A percentile compares a stretch with the other conserved stretches of the same genome.
phyloP scores from a whole-genome alignment of 345 rosid species.

The Erucastrum elatum region DNA sequence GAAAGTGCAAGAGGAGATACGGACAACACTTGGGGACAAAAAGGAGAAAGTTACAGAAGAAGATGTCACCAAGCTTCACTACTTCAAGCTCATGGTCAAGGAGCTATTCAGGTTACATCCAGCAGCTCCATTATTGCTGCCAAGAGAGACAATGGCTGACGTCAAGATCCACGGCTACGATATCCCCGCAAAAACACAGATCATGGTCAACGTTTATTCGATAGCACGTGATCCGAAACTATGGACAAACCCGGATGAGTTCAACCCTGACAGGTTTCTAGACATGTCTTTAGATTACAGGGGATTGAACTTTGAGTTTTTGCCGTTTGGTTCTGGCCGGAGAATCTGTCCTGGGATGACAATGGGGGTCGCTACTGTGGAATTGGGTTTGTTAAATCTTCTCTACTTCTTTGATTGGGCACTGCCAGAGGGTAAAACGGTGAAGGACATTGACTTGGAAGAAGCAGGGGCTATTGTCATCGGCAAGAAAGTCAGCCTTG shows the following conservation, averaged over 20 bases:
- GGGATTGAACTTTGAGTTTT: slow-evolving; percentile 47
- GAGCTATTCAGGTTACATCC: slow-evolving; percentile 60
- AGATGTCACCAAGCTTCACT: slow-evolving; percentile 43
- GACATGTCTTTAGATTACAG: slow-evolving; percentile 41
- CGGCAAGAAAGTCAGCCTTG: slow-evolving; percentile 30
- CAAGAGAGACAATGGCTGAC: slow-evolving; percentile 43
- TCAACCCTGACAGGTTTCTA: slow-evolving; percentile 49
- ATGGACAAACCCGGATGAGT: slow-evolving; percentile 47
- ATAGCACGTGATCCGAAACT: slow-evolving; percentile 48
- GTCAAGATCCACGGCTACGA: slow-evolving; percentile 46
- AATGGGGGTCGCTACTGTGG: slow-evolving; percentile 19
- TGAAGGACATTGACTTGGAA: slow-evolving; percentile 31
- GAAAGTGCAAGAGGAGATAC: slow-evolving; percentile 46
- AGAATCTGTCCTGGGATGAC: slow-evolving; percentile 30
- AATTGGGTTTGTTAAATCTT: slow-evolving; percentile 22
- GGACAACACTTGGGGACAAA: slow-evolving; percentile 35
- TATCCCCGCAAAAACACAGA: slow-evolving; percentile 35
- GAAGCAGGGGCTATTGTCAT: slow-evolving; percentile 16
- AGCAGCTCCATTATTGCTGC: slow-evolving; percentile 46
- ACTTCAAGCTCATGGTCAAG: slow-evolving; percentile 47
- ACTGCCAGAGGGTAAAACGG: slow-evolving; percentile 21
- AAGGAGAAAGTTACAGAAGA: slow-evolving; percentile 30
- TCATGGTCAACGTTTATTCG: slow-evolving; percentile 49
- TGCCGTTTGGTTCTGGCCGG: slow-evolving; percentile 52
- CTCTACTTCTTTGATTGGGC: slow-evolving; percentile 37